phyloP scores from a whole-genome alignment of 768 basidiomycete species.

The Psilocybe cubensis region DNA sequence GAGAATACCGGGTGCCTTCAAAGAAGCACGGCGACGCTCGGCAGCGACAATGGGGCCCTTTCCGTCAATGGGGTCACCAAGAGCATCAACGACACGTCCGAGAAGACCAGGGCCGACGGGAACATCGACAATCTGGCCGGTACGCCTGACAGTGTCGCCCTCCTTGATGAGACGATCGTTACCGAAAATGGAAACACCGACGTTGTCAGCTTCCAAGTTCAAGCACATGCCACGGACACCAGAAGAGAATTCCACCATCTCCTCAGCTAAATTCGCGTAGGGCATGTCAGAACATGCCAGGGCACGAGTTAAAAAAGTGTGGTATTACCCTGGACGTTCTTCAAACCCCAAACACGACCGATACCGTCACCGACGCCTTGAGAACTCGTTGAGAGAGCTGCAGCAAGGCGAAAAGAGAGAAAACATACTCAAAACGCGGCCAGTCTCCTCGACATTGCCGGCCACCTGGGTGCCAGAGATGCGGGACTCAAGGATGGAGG shows the following conservation, averaged over 20 bases:
- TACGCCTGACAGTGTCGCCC: constrained; percentile 99
- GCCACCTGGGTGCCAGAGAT: constrained; percentile 91
- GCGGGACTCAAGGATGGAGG: constrained; percentile 97
- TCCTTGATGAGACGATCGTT: constrained; percentile 99
- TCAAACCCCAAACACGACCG: constrained; percentile 98
- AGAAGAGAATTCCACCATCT: constrained; percentile 99
- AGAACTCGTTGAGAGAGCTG: constrained; percentile 24
- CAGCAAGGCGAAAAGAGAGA: neutral
- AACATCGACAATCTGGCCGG: constrained; percentile 99
- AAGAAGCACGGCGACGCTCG: constrained; percentile 94
- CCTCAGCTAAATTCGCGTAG: constrained; percentile 70
- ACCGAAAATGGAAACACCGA: constrained; percentile 99
- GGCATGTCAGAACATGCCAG: constrained; percentile 23
- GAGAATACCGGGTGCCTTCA: constrained; percentile 99
- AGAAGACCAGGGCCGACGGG: constrained; percentile 97
- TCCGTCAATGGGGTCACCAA: constrained; percentile 99
- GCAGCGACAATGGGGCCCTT: constrained; percentile 95
- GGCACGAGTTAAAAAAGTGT: constrained; percentile 10
- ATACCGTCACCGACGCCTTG: constrained; percentile 99
- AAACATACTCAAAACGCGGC: constrained; percentile 93
- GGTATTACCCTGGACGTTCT: constrained; percentile 92
- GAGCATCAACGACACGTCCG: constrained; percentile 98
- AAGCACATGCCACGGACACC: constrained; percentile 99
- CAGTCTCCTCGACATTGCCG: constrained; percentile 98
- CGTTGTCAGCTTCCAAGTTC: constrained; percentile 99